These are phyloP conservation scores for Cyberlindnera lachancei DNA, from an alignment of 805 yeast genomes.

Conservation along the genomic window DNA sequence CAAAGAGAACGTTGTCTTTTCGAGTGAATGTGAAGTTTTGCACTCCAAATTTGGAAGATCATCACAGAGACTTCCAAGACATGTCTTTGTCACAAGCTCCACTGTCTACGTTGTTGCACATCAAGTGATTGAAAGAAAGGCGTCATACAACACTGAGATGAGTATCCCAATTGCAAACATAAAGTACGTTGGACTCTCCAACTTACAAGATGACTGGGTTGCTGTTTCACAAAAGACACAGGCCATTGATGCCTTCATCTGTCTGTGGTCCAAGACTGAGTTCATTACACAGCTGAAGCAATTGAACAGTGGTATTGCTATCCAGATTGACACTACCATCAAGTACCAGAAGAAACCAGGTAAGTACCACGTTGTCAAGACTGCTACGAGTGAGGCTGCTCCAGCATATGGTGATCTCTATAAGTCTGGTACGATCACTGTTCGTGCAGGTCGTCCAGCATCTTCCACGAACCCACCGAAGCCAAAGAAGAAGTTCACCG, in stretches of 20 bases:
- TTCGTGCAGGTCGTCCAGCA: slow-evolving; percentile 72
- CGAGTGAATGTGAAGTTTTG: slow-evolving; percentile 73
- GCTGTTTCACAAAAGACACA: slow-evolving; percentile 38
- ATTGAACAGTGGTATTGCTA: slow-evolving; percentile 46
- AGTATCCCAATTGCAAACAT: slow-evolving; percentile 54
- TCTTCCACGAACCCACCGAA: slow-evolving; percentile 61
- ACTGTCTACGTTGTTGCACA: slow-evolving; percentile 69
- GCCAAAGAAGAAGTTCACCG: slow-evolving; percentile 49
- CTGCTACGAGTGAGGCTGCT: slow-evolving; percentile 52
- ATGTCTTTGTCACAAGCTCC: slow-evolving; percentile 59
- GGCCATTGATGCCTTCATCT: slow-evolving; percentile 71
- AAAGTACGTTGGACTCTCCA: slow-evolving; percentile 58
- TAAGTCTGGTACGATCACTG: slow-evolving; percentile 83
- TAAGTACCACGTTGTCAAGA: slow-evolving; percentile 63
- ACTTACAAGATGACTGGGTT: slow-evolving; percentile 87
- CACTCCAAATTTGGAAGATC: slow-evolving; percentile 90
- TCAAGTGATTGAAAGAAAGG: slow-evolving; percentile 54
- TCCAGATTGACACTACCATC: slow-evolving; percentile 65
- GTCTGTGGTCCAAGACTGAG: slow-evolving; percentile 85
- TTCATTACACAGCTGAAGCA: slow-evolving; percentile 66
- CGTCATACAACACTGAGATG: slow-evolving; percentile 54
- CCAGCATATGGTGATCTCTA: slow-evolving; percentile 66
- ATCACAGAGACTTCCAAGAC: slow-evolving; percentile 66
- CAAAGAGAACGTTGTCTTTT: slow-evolving; percentile 63
- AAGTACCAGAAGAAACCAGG: slow-evolving; percentile 90